Evolutionary conservation across 2,329 filamentous ascomycete species (phyloP).

Genomic region (Coniochaeta hoffmannii): DNA sequence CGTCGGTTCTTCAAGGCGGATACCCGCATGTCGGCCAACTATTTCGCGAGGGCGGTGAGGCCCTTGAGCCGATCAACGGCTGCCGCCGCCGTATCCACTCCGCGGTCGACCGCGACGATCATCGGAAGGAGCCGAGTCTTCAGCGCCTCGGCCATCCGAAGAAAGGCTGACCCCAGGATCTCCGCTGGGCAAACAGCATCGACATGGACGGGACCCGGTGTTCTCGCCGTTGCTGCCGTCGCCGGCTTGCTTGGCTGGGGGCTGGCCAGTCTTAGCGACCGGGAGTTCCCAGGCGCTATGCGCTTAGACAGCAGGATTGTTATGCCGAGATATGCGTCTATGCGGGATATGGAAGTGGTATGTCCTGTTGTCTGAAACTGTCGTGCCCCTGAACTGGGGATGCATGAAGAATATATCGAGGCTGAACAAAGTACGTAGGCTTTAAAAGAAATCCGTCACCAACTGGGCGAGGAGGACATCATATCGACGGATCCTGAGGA

Average conservation of each 20-base stretch:
- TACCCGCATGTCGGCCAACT: constrained; percentile 21
- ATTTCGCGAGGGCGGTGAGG: constrained; percentile 18
- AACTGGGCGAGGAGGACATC: constrained; percentile 41
- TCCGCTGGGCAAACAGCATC: constrained; percentile 9
- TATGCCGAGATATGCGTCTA: constrained; percentile 29
- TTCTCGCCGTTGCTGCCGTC: constrained; percentile 29
- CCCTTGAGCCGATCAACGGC: constrained; percentile 17
- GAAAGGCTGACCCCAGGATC: constrained; percentile 2
- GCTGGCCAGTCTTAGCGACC: constrained; percentile 21
- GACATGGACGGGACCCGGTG: constrained; percentile 23
- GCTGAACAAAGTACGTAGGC: constrained; percentile 30
- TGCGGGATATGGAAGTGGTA: constrained; percentile 35
- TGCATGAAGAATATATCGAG: neutral
- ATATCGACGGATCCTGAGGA: constrained; percentile 58
- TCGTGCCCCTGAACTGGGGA: neutral
- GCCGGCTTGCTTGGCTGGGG: constrained; percentile 35
- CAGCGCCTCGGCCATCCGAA: constrained; percentile 13
- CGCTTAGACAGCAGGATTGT: constrained; percentile 18
- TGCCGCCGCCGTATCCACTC: constrained; percentile 8
- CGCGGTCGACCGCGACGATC: constrained; percentile 5
- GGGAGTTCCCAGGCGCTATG: constrained; percentile 15
- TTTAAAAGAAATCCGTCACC: constrained; percentile 43
- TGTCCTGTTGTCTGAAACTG: constrained; percentile 5
- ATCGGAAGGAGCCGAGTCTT: constrained; percentile 11
- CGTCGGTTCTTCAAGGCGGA: neutral